A percentile compares a stretch with the other conserved stretches of the same genome.
phyloP scores from a whole-genome alignment of 2,329 filamentous ascomycete genomes.

The Huntiella bhutanensis region DNA sequence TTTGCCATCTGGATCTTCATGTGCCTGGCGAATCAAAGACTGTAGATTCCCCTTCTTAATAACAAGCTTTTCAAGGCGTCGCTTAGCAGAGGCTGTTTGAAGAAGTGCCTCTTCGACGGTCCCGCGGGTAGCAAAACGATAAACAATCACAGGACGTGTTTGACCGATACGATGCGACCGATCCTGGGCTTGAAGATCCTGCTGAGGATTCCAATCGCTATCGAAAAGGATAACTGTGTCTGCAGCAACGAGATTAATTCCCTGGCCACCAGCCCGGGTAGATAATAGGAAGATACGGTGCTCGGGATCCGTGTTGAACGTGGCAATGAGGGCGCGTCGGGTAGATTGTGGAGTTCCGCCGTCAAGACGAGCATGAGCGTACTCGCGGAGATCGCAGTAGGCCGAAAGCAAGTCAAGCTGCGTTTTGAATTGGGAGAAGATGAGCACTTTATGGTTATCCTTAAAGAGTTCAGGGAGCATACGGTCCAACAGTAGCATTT shows the following conservation, averaged over 20 bases:
- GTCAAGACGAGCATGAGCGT: slow-evolving; percentile 79
- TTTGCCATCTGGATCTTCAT: too few species aligned
- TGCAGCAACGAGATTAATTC: slow-evolving; percentile 80
- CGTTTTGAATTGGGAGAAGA: slow-evolving; percentile 93
- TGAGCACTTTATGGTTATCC: slow-evolving; percentile 70
- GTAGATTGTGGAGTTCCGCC: slow-evolving; percentile 62
- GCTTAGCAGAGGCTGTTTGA: slow-evolving; percentile 76
- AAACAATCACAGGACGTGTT: slow-evolving; percentile 78
- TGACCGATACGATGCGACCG: slow-evolving; percentile 90
- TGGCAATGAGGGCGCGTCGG: slow-evolving; percentile 49
- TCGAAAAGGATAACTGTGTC: slow-evolving; percentile 91
- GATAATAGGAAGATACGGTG: slow-evolving; percentile 70
- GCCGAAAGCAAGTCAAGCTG: slow-evolving; percentile 81
- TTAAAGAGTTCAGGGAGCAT: slow-evolving; percentile 58
- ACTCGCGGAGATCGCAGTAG: slow-evolving; percentile 66
- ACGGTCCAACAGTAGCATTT: slow-evolving; percentile 85
- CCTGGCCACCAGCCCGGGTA: slow-evolving; percentile 81
- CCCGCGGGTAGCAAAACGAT: slow-evolving; percentile 77
- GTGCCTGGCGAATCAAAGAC: slow-evolving; percentile 29
- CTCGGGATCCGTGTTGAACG: slow-evolving; percentile 47
- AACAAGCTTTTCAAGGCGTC: slow-evolving; percentile 79
- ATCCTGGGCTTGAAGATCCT: slow-evolving; percentile 91
- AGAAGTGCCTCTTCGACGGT: slow-evolving; percentile 83
- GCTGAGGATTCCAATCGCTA: slow-evolving; percentile 81
- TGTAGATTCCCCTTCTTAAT: slow-evolving; percentile 84